Conservation (phyloP, 2,329 filamentous ascomycete genomes). For the Fusarium anthophilum region DNA sequence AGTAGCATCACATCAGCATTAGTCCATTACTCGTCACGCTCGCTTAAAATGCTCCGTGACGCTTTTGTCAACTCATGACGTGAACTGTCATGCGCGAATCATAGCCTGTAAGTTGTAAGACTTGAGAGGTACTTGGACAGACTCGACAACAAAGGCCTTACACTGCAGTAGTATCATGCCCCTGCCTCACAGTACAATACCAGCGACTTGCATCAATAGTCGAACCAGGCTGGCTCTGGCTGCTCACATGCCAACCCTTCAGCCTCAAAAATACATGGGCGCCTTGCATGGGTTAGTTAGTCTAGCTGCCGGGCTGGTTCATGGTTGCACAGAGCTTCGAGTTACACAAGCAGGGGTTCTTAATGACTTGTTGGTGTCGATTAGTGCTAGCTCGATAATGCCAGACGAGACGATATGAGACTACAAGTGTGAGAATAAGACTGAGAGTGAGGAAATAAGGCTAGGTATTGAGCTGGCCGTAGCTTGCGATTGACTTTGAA, state of each 20-base stretch:
- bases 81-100: constrained; percentile 14
- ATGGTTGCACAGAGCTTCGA: constrained; percentile 1
- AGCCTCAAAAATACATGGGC: constrained; percentile 14
- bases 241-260: constrained; percentile 27
- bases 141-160: neutral
- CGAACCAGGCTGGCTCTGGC: neutral
- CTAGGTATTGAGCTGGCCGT: neutral
- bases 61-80: neutral
- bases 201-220: constrained; percentile 33
- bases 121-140: constrained; percentile 19
- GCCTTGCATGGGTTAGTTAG: constrained; percentile 6
- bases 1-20: constrained; percentile 27
- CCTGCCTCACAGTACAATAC: neutral
- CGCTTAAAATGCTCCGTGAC: constrained; percentile 15
- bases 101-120: neutral
- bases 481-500: constrained; percentile 22
- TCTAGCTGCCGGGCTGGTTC: neutral
- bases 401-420: neutral
- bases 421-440: neutral
- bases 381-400: neutral
- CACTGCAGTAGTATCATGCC: neutral
- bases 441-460: neutral
- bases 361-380: neutral
- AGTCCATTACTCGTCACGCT: constrained; percentile 5
- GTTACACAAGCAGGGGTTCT: constrained; percentile 13